A percentile compares a stretch with the other conserved stretches of the same genome.
Conservation (phyloP, 805 yeast species). For the Jamesozyma lodderae region DNA sequence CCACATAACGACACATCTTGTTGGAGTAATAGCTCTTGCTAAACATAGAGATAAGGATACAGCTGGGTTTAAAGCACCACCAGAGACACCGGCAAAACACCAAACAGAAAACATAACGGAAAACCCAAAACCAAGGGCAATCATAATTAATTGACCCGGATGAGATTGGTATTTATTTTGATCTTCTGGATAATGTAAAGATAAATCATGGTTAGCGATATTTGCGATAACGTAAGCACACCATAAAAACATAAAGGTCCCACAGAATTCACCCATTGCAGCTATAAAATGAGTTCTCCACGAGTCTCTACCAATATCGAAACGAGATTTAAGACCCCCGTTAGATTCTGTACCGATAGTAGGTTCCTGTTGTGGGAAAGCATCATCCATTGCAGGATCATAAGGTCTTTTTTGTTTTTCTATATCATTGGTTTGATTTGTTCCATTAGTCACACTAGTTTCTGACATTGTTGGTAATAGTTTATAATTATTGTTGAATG, state of each 20-base stretch:
- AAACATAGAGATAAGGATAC: conserved; percentile 68
- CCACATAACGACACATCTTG: conserved; percentile 59
- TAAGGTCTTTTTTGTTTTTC: not conserved
- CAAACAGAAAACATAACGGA: conserved; percentile 47
- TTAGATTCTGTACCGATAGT: not conserved
- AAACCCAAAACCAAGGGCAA: conserved; percentile 79
- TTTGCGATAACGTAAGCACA: conserved; percentile 76
- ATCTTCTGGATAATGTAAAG: conserved; percentile 14
- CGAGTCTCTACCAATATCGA: conserved; percentile 35
- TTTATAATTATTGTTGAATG: no score
- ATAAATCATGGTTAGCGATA: conserved; percentile 58
- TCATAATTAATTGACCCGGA: conserved; percentile 67
- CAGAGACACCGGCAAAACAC: conserved; percentile 54
- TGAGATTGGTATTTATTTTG: conserved; percentile 40
- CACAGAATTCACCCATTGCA: conserved; percentile 72
- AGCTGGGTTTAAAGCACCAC: conserved; percentile 87
- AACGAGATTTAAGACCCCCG: not conserved
- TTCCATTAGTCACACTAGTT: not conserved
- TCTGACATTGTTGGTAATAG: not conserved
- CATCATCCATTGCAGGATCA: conserved; percentile 6
- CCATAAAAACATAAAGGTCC: conserved; percentile 79
- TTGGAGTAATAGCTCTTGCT: conserved; percentile 63
- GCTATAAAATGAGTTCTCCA: conserved; percentile 57
- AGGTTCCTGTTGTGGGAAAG: conserved; percentile 5
- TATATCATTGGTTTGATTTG: not conserved